Evolutionary conservation across 176 grass and related monocot species (phyloP).

Genomic region (Guadua angustifolia): DNA sequence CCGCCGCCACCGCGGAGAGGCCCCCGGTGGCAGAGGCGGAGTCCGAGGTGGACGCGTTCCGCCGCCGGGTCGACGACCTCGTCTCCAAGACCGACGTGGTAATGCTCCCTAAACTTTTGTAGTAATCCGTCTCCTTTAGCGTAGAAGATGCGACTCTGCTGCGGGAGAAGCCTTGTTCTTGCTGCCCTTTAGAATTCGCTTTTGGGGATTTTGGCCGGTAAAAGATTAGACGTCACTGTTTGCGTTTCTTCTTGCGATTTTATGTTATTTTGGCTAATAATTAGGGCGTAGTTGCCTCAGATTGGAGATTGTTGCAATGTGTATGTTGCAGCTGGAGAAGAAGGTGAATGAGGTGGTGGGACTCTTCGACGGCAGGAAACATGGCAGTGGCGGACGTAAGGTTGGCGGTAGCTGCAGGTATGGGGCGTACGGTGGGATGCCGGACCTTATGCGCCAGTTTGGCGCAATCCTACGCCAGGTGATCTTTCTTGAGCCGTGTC

Average conservation of each 20-base stretch:
- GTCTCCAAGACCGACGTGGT: conserved; percentile 61
- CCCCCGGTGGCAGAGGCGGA: conserved; percentile 16
- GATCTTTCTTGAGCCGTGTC: conserved; percentile 30
- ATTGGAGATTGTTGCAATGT: background rate
- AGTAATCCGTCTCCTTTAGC: background rate
- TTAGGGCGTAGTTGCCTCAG: background rate
- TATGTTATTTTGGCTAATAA: background rate
- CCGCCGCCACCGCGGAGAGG: background rate
- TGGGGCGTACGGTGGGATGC: conserved; percentile 25
- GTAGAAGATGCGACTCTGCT: background rate
- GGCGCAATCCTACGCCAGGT: conserved; percentile 70
- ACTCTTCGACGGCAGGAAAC: conserved; percentile 63
- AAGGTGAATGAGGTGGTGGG: conserved; percentile 61
- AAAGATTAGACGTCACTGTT: background rate
- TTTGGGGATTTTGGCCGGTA: background rate
- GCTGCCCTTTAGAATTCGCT: background rate
- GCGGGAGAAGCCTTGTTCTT: background rate
- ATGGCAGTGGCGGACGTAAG: conserved; percentile 50
- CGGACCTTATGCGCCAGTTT: conserved; percentile 77
- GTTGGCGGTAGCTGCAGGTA: conserved; percentile 40
- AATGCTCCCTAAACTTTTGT: background rate
- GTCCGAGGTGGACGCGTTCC: conserved; percentile 44
- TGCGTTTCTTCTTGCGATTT: background rate
- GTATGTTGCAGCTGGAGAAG: conserved; percentile 67
- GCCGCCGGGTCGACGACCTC: conserved; percentile 51